Evolutionary conservation across 768 basidiomycete species (phyloP), one percentile per base, ranked within the genome.

Genomic region (Calocera cornea): DNA sequence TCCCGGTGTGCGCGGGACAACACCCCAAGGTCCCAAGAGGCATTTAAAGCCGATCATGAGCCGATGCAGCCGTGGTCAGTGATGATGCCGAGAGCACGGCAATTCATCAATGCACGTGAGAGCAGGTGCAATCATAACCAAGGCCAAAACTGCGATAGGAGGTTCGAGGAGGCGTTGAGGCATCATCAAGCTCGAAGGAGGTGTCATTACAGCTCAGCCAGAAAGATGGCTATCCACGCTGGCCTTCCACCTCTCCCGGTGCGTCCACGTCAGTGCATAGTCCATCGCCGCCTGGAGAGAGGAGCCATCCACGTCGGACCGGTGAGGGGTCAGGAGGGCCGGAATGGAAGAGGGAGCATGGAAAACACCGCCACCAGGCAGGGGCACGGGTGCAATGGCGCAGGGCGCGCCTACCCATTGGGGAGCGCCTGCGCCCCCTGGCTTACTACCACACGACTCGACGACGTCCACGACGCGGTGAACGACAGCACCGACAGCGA

Each of bases 381-480:
- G 27, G 54, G 54, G 22, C n/a, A 60, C 54, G 54, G 54, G 54
- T 33, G 54, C 54, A 60, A 60, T 60, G 49, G 19, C 11, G 19
- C 11, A 47, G 44, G 44, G 44, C 44, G 19, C 44, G 44, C 44
- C 8, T 5, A 27, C 31, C 14, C 27, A 29, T 11, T 2, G 24
- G 54, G 14, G 54, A 27, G 24, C 27, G 22, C 54, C 54, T 27
- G 14, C 31, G 14, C 14, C 54, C 24, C 54, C 54, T 29, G 16
- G 27, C 14, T 33, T 29, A 17, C 10, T 24, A 50, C 54, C 31
- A 60, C 22, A 27, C 7, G 54, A 60, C 14, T 60, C 54, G 54
- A 60, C 54, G 54, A 60, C 54, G 54, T 29, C 54, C 54, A 60
- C 54, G 54, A 60, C 54, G 54, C 14, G 19, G 44, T n/a, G n/a